Base-by-base conservation (phyloP, 2,329 filamentous ascomycete species). In the Apiospora rasikravindrae region DNA sequence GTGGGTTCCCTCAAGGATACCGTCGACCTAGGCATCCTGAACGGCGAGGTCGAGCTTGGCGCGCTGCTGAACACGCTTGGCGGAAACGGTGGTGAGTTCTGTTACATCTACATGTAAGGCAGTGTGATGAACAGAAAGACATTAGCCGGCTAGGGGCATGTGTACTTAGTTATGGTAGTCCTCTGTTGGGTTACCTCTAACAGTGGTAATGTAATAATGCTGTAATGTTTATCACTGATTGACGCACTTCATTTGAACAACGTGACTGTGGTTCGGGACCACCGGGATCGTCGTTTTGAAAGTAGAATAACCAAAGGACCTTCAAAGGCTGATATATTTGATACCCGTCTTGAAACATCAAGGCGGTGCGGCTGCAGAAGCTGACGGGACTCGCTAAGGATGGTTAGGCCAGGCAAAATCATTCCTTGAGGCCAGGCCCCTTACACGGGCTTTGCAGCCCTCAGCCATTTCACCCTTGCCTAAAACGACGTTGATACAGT, bases 41-140 rank as follows among this genome's bases (percentile, higher is more conserved):
- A 72, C 7, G 53, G 69, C 2, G 72, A 70, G 2, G 74, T 77
- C 40, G 74, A 73, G 40, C 75, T 79, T 49, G 73, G 75, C 29
- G 76, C 80, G 19, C 53, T 79, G 19, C 73, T 80, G 71, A 79
- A 77, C 67, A 74, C 76, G 22, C 68, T 75, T 1, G 76, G 78
- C 37, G 77, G 77, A 0, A 66, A 74, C 0, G 76, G 77, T 16
- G 77, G 77, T 0, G 77, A 76, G 5, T 78, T 79, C 69, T 81
- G 77, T 53, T 80, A 79, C 49, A 74, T 74, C 0, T 81, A 79
- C 71, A 61, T 73, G n/a, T 76, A 66, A 71, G 19, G 40, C 14
- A 10, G 10, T 19, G 26, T 22, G 42, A 45, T n/a, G 57, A n/a
- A n/a, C n/a, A n/a, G n/a, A n/a, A n/a, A n/a, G n/a, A n/a, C n/a